Evolutionary conservation across 331 rosid genomes (phyloP), one percentile per base, ranked within the genome.

Genomic region (Rhamnella rubrinervis): DNA sequence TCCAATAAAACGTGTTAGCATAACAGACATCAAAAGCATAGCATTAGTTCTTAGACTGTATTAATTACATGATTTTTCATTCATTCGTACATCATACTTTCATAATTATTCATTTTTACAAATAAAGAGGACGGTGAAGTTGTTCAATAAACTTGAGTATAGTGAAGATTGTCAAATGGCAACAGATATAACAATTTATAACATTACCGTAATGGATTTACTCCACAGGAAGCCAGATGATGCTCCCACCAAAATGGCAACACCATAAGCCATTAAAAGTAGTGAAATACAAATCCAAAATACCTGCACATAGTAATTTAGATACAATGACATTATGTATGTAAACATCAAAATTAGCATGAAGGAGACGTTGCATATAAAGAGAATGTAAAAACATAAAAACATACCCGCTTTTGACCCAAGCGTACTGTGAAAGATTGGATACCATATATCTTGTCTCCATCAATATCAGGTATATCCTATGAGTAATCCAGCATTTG

Each of bases 391-490:
- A 65, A 23, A 23, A 28, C 61, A 35, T 37, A 15, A 76, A 73
- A 17, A 61, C 79, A 55, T 56, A 95, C 99, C 92, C 77, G 85
- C 67, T 82, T 61, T 80, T 95, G 97, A 65, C 98, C 97, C 80
- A 93, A 67, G 50, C 95, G 92, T 61, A 93, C 97, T 70, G 97
- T 81, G 84, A 91, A 93, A 0, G 98, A 91, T 72, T 77, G 91
- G 71, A 93, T 93, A 72, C 91, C 98, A 64, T 71, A 93, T 76
- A 89, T 75, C 72, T 68, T 85, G 84, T 93, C 97, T 55, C 98
- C 98, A 77, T 93, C 98, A 40, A 93, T 89, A 81, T 91, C 98
- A 66, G 98, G 98, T 80, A 91, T 91, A 63, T 93, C 98, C 98
- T 93, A 80, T 9, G 68, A 56, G 57, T 70, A 72, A 71, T 49